Percentiles rank a stretch among this genome's conserved stretches.
These are phyloP conservation scores for Grosmannia huntii DNA, from an alignment of 2,329 filamentous ascomycete genomes.

Conservation along the genomic window DNA sequence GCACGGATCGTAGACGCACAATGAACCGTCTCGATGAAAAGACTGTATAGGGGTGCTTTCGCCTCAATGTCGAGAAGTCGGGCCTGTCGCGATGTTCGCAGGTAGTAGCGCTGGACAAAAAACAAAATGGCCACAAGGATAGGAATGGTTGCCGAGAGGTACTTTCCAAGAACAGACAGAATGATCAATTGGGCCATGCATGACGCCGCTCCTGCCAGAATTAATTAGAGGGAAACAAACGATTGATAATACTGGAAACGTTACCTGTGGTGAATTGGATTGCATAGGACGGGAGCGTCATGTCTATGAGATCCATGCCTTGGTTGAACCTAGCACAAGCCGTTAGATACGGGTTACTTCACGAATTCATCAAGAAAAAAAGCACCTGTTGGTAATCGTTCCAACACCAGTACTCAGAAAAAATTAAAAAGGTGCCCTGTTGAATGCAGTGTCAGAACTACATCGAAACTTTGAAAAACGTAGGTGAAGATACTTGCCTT, in stretches of 20 bases:
- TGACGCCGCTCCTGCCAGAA: neutral
- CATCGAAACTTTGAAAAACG: neutral
- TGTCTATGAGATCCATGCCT: neutral
- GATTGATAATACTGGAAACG: neutral
- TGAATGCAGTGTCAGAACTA: neutral
- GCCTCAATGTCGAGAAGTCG: constrained; percentile 44
- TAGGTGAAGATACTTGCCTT: neutral
- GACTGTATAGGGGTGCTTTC: constrained; percentile 37
- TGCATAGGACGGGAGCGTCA: neutral
- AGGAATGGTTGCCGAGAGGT: constrained; percentile 33
- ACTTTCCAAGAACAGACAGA: constrained; percentile 25
- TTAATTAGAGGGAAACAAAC: neutral
- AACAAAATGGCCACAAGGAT: constrained; percentile 30
- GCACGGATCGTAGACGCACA: constrained; percentile 35
- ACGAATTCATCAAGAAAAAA: neutral
- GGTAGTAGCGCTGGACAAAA: constrained; percentile 38
- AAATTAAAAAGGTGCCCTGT: neutral
- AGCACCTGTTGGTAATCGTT: neutral
- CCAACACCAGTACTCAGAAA: neutral
- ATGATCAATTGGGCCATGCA: constrained; percentile 1
- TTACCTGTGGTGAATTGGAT: neutral
- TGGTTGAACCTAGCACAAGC: neutral
- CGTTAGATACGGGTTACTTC: neutral
- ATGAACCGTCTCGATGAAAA: constrained; percentile 31
- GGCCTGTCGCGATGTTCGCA: constrained; percentile 43